These are phyloP conservation scores for Wickerhamomyces subpelliculosus DNA, from an alignment of 805 yeast species.

Conservation along the genomic window DNA sequence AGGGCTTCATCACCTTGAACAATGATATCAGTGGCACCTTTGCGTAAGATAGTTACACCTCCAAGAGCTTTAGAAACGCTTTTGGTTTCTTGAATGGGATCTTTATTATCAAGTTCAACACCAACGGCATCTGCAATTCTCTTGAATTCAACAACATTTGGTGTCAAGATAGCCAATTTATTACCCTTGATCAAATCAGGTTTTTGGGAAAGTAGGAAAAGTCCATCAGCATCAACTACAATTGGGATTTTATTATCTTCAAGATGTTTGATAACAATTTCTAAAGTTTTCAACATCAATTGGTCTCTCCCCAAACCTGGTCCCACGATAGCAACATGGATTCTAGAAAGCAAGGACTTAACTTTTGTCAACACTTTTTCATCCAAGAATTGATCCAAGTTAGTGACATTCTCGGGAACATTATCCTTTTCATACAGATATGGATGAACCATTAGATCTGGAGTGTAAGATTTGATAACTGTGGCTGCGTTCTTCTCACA, in stretches of 20 bases:
- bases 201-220: conserved; percentile 55
- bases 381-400: conserved; percentile 26
- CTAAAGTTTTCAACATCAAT: conserved; percentile 54
- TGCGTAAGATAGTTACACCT: conserved; percentile 59
- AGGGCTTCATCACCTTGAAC: conserved; percentile 41
- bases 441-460: conserved; percentile 96
- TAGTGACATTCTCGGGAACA: conserved; percentile 10
- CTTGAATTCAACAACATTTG: conserved; percentile 80
- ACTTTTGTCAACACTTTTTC: conserved; percentile 49
- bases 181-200: conserved; percentile 51
- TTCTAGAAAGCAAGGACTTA: conserved; percentile 46
- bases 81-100: conserved; percentile 21
- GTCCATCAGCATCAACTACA: conserved; percentile 86
- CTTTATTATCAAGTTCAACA: conserved; percentile 14
- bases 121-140: conserved; percentile 52
- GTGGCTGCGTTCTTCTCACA: conserved; percentile 76
- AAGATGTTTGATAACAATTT: conserved; percentile 47
- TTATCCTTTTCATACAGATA: conserved; percentile 48
- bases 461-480: conserved; percentile 81
- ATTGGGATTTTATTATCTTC: conserved; percentile 56
- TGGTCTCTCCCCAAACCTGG: conserved; percentile 91
- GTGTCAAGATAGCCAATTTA: conserved; percentile 67
- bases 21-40: conserved; percentile 65
- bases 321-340: conserved; percentile 82
- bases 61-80: conserved; percentile 44